A percentile compares a stretch with the other conserved stretches of the same genome.
Evolutionary conservation across 2,329 filamentous ascomycete species (phyloP).

Genomic region (Ceratocystis variospora): DNA sequence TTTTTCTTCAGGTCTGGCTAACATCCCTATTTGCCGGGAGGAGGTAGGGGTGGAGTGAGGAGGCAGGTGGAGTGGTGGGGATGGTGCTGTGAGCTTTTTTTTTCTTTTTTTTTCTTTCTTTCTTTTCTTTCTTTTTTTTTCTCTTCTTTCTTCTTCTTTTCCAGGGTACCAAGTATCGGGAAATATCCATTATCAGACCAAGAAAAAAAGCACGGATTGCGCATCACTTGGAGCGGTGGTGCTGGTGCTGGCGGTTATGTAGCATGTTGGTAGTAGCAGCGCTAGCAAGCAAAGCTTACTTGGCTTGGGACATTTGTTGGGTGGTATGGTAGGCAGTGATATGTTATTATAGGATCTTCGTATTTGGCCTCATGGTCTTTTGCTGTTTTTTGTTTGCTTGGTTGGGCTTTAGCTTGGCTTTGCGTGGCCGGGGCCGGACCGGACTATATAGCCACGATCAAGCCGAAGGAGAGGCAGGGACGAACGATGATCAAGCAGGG

Average conservation of each 20-base stretch:
- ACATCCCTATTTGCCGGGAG: too few relatives aligned
- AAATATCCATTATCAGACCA: neutral
- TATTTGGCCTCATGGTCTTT: neutral
- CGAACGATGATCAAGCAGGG: neutral
- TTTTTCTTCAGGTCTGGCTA: too few relatives aligned
- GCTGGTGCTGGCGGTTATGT: neutral
- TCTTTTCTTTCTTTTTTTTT: too few relatives aligned
- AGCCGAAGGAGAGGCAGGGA: too few relatives aligned
- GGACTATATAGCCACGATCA: neutral
- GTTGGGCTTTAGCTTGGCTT: neutral
- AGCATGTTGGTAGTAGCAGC: constrained; percentile 2
- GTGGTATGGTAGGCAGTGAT: neutral
- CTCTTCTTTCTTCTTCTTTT: neutral
- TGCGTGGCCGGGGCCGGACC: neutral
- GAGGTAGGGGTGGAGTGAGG: too few relatives aligned
- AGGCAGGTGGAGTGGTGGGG: too few relatives aligned
- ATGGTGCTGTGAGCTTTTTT: neutral
- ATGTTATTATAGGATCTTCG: constrained; percentile 1
- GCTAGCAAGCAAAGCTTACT: neutral
- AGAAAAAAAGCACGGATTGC: neutral
- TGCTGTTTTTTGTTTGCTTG: neutral
- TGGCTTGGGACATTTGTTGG: neutral
- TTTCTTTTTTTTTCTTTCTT: neutral
- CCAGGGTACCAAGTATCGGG: neutral
- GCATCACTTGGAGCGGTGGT: neutral